Conservation (phyloP, 2,329 filamentous ascomycete species). For the Fusarium chaquense region DNA sequence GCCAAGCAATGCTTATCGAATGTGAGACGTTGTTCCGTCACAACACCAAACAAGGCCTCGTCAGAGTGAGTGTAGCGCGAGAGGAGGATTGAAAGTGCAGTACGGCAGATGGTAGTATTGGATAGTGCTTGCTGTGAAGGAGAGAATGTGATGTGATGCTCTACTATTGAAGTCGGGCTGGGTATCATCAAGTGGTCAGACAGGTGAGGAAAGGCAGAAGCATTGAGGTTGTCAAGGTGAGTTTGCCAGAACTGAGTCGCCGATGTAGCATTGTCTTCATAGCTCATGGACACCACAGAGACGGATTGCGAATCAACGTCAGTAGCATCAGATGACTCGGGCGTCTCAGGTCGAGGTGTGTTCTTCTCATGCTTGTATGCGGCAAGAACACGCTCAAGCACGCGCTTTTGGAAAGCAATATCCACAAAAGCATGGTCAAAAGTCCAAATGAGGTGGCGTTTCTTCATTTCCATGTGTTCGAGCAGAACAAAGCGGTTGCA, state of each 20-base stretch:
- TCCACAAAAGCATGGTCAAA: constrained; percentile 8
- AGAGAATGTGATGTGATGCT: not conserved
- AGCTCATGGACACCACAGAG: not conserved
- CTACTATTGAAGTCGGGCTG: not conserved
- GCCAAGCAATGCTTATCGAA: not conserved
- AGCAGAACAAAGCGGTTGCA: constrained; percentile 21
- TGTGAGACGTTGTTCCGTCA: not conserved
- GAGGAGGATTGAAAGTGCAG: constrained; percentile 9
- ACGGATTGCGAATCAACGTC: not conserved
- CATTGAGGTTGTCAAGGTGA: not conserved
- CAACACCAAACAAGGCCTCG: constrained; percentile 9
- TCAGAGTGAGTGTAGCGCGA: constrained; percentile 14
- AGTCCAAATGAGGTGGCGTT: constrained; percentile 8
- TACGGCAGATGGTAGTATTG: not conserved
- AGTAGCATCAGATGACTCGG: not conserved
- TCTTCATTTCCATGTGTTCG: not conserved
- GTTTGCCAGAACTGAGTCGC: not conserved
- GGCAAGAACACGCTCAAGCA: not conserved
- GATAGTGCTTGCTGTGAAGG: fast-evolving
- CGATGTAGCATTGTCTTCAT: not conserved
- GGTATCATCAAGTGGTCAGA: not conserved
- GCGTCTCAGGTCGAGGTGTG: not conserved
- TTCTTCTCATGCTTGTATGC: not conserved
- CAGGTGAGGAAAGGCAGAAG: constrained; percentile 13
- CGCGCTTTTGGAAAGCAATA: not conserved